These are phyloP conservation scores for Suhomyces ambrosiae DNA, from an alignment of 1,139 yeast species.

Conservation along the genomic window DNA sequence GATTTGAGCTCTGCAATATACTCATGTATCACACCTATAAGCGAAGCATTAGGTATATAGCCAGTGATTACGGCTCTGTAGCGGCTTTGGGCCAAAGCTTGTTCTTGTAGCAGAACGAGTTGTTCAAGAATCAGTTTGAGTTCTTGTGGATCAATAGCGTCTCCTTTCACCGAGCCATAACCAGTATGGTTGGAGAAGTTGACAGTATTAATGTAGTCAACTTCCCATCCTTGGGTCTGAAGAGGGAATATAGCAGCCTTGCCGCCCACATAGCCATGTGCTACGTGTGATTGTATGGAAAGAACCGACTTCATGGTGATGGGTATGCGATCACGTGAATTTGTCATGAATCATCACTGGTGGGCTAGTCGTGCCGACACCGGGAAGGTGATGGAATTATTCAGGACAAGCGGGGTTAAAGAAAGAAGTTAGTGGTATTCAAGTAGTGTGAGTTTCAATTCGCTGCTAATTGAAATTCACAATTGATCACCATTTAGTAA, in stretches of 20 bases:
- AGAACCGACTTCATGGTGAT: constrained; percentile 24
- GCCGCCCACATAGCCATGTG: constrained; percentile 51
- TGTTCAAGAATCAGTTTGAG: constrained; percentile 12
- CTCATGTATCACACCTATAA: constrained; percentile 25
- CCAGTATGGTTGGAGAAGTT: constrained; percentile 52
- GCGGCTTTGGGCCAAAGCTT: constrained; percentile 10
- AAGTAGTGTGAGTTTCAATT: no score
- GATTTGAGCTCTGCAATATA: constrained; percentile 16
- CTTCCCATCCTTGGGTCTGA: constrained; percentile 49
- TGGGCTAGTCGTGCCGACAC: not conserved
- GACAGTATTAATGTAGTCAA: constrained; percentile 45
- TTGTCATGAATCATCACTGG: not conserved
- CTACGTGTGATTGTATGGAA: constrained; percentile 48
- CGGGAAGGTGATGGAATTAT: no score
- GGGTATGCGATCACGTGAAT: constrained; percentile 2
- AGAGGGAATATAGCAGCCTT: constrained; percentile 46
- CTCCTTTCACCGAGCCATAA: constrained; percentile 42
- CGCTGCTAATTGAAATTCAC: no score
- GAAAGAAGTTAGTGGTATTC: no score
- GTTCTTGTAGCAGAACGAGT: constrained; percentile 1
- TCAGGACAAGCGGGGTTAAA: no score
- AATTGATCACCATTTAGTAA: no score
- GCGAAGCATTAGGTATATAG: constrained; percentile 37
- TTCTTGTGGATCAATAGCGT: constrained; percentile 14
- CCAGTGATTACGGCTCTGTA: constrained; percentile 29